These are phyloP conservation scores for Aureobasidium sp. DNA, from an alignment of 2,329 filamentous ascomycete genomes.

Conservation along the genomic window DNA sequence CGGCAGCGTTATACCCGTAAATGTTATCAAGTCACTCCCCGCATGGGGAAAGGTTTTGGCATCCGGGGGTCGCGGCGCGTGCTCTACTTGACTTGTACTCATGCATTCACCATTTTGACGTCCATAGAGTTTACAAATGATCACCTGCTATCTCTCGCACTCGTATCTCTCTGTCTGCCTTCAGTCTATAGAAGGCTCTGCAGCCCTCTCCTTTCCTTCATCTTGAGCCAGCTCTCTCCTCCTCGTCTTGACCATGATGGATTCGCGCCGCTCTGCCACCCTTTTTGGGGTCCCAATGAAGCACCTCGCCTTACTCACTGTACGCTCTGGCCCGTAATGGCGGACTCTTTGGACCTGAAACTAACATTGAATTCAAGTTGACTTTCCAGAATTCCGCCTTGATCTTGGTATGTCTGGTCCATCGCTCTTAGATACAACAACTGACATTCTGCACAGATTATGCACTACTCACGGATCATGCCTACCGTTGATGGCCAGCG, in stretches of 20 bases:
- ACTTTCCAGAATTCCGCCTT: slow-evolving; percentile 73
- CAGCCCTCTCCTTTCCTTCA: not conserved
- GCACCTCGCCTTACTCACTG: slow-evolving; percentile 57
- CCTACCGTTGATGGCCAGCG: slow-evolving; percentile 72
- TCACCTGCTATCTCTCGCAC: not conserved
- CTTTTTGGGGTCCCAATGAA: slow-evolving; percentile 55
- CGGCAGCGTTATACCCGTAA: not conserved
- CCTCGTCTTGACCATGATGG: not conserved
- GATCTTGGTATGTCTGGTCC: slow-evolving; percentile 50
- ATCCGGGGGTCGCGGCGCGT: not conserved
- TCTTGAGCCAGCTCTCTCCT: not conserved
- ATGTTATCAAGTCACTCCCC: not conserved
- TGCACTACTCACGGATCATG: slow-evolving; percentile 95
- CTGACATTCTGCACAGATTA: slow-evolving; percentile 48
- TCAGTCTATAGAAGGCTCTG: not conserved
- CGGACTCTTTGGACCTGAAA: not conserved
- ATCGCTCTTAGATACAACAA: not conserved
- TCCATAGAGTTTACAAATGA: slow-evolving; percentile 1
- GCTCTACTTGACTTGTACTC: not conserved
- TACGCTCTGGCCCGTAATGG: slow-evolving; percentile 28
- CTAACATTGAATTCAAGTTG: slow-evolving; percentile 44
- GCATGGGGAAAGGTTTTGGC: not conserved
- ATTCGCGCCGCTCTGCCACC: slow-evolving; percentile 20
- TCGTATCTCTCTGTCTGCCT: not conserved
- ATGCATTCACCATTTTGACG: not conserved